phyloP scores from a whole-genome alignment of 192 early-diverging fungal species.

The Podila horticola region DNA sequence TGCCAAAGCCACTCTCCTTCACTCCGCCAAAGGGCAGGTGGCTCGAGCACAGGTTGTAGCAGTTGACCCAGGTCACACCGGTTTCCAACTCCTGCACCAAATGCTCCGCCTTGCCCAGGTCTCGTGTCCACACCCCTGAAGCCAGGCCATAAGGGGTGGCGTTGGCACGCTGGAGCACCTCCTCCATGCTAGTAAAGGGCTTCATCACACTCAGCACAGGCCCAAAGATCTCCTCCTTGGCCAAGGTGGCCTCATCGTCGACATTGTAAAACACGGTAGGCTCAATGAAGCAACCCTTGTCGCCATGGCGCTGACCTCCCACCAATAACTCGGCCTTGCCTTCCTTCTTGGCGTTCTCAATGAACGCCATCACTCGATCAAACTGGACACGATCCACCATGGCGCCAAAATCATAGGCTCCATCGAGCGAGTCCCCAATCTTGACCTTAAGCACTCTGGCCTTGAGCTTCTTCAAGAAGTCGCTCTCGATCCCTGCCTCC shows the following conservation, averaged over 20 bases:
- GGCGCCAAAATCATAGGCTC: slow-evolving; percentile 73
- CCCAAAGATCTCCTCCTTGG: slow-evolving; percentile 89
- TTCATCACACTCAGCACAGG: slow-evolving; percentile 82
- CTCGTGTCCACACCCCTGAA: slow-evolving; percentile 78
- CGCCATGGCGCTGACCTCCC: slow-evolving; percentile 70
- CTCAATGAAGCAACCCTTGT: slow-evolving; percentile 80
- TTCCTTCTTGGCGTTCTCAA: slow-evolving; percentile 69
- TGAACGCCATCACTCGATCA: slow-evolving; percentile 67
- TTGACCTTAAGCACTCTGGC: slow-evolving; percentile 55
- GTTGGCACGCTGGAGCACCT: slow-evolving; percentile 77
- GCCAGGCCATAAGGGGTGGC: slow-evolving; percentile 80
- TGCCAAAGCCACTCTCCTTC: slow-evolving; percentile 73
- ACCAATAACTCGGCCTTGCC: slow-evolving; percentile 60
- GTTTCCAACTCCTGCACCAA: slow-evolving; percentile 42
- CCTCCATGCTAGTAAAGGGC: slow-evolving; percentile 75
- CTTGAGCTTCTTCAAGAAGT: slow-evolving; percentile 75
- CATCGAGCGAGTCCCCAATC: slow-evolving; percentile 77
- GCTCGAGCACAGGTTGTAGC: slow-evolving; percentile 36
- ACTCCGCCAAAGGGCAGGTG: slow-evolving; percentile 78
- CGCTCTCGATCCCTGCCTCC: slow-evolving; percentile 70
- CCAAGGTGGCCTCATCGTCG: slow-evolving; percentile 60
- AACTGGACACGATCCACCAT: slow-evolving; percentile 74
- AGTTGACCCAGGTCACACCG: slow-evolving; percentile 45
- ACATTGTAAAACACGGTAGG: slow-evolving; percentile 82
- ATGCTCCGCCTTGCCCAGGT: slow-evolving; percentile 68